Conservation (phyloP, 805 yeast genomes). For the Myxozyma neotropica region DNA sequence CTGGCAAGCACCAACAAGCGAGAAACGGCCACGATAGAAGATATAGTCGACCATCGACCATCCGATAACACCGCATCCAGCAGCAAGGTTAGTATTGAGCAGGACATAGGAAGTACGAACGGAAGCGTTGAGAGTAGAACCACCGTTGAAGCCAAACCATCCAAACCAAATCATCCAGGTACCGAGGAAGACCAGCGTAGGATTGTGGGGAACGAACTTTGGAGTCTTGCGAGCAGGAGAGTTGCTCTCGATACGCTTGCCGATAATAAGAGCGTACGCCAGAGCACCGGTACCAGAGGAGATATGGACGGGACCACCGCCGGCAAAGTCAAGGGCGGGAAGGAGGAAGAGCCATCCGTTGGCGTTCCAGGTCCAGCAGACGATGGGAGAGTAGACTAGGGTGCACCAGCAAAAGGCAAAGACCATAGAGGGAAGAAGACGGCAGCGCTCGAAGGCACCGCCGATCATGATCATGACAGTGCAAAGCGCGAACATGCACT, state of each 20-base stretch:
- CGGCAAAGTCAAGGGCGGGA: constrained; percentile 94
- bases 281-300: constrained; percentile 93
- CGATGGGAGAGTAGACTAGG: constrained; percentile 92
- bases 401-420: constrained; percentile 94
- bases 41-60: constrained; percentile 86
- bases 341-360: constrained; percentile 84
- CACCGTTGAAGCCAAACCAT: constrained; percentile 99
- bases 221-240: constrained; percentile 6
- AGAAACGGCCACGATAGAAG: constrained; percentile 69
- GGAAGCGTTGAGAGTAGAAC: constrained; percentile 91
- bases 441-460: constrained; percentile 96
- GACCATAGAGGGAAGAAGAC: constrained; percentile 95
- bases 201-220: constrained; percentile 70
- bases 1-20: constrained; percentile 90
- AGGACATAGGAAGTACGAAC: constrained; percentile 94
- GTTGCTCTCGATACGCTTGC: constrained; percentile 71
- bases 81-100: constrained; percentile 91
- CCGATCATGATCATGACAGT: constrained; percentile 95
- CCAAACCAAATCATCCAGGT: constrained; percentile 97
- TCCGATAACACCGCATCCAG: constrained; percentile 87
- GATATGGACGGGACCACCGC: constrained; percentile 98
- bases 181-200: constrained; percentile 86
- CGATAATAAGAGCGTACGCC: constrained; percentile 87
- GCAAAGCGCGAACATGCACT: constrained; percentile 94
- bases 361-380: constrained; percentile 97